Evolutionary conservation across 768 basidiomycete genomes (phyloP).

Genomic region (Cyathus striatus): DNA sequence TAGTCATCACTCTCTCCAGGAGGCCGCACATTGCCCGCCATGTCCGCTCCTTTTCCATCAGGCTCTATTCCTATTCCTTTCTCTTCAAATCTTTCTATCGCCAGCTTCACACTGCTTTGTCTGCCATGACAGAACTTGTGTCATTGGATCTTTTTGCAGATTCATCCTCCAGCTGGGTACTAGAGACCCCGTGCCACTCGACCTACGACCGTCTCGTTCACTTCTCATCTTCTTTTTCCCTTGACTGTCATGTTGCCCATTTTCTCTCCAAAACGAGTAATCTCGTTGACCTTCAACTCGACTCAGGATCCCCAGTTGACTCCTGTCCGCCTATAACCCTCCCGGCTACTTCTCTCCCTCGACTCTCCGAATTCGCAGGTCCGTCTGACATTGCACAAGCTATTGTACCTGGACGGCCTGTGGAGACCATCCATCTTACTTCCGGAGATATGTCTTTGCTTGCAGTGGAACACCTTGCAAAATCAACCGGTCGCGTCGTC

Average conservation of each 20-base stretch:
- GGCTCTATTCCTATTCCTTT: conserved; percentile 33
- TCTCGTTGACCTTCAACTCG: conserved; percentile 56
- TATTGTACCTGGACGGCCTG: conserved; percentile 62
- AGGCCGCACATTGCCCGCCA: conserved; percentile 52
- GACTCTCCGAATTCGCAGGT: conserved; percentile 56
- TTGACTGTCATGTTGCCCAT: conserved; percentile 50
- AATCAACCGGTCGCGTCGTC: conserved; percentile 44
- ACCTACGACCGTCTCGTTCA: conserved; percentile 44
- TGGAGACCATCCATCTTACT: conserved; percentile 57
- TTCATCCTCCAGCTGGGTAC: conserved; percentile 48
- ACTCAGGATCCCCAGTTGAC: conserved; percentile 22
- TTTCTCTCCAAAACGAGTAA: conserved; percentile 55
- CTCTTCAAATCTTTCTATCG: conserved; percentile 43
- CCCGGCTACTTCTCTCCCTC: conserved; percentile 31
- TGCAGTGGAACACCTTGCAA: conserved; percentile 45
- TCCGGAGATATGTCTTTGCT: conserved; percentile 56
- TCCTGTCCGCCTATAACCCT: conserved; percentile 28
- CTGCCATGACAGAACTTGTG: conserved; percentile 54
- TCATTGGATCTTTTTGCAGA: conserved; percentile 55
- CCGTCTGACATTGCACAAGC: conserved; percentile 48
- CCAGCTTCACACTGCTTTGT: conserved; percentile 47
- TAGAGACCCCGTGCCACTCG: conserved; percentile 24
- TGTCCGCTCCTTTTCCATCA: conserved; percentile 60
- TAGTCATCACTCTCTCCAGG: conserved; percentile 52
- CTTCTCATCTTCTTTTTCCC: conserved; percentile 56